These are phyloP conservation scores for Lactifluus rugatus DNA, from an alignment of 768 basidiomycete genomes.

Conservation along the genomic window DNA sequence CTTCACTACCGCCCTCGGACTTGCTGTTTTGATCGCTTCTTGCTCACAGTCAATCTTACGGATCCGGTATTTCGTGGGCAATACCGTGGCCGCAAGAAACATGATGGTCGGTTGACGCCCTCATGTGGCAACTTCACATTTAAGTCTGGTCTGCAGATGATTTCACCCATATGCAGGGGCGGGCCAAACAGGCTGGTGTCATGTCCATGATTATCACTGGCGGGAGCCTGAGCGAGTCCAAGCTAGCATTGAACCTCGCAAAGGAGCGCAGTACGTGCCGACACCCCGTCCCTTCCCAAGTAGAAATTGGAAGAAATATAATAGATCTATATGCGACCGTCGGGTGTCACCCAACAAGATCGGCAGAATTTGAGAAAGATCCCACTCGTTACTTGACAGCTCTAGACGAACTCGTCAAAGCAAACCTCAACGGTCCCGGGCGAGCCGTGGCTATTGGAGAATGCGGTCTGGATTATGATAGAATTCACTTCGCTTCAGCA, in stretches of 20 bases:
- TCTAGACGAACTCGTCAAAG: slow-evolving; percentile 44
- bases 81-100: slow-evolving; percentile 30
- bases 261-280: slow-evolving; percentile 36
- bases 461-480: slow-evolving; percentile 76
- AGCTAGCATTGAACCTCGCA: slow-evolving; percentile 51
- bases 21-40: not conserved
- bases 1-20: not conserved
- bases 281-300: not conserved
- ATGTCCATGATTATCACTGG: slow-evolving; percentile 71
- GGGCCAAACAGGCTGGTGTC: slow-evolving; percentile 52
- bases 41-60: slow-evolving; percentile 29
- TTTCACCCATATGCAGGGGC: slow-evolving; percentile 43
- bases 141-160: slow-evolving; percentile 39
- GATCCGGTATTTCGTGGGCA: slow-evolving; percentile 32
- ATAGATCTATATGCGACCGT: slow-evolving; percentile 58
- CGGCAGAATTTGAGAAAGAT: slow-evolving; percentile 53
- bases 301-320: not conserved
- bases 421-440: slow-evolving; percentile 42
- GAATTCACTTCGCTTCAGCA: slow-evolving; percentile 51
- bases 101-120: slow-evolving; percentile 23
- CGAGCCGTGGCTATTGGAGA: slow-evolving; percentile 69
- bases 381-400: slow-evolving; percentile 51
- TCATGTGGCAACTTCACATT: not conserved
- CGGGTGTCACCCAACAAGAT: slow-evolving; percentile 74
- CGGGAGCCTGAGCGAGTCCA: slow-evolving; percentile 55